Evolutionary conservation across 129 eudicot species (phyloP).

Genomic region (Artemisia argyi): DNA sequence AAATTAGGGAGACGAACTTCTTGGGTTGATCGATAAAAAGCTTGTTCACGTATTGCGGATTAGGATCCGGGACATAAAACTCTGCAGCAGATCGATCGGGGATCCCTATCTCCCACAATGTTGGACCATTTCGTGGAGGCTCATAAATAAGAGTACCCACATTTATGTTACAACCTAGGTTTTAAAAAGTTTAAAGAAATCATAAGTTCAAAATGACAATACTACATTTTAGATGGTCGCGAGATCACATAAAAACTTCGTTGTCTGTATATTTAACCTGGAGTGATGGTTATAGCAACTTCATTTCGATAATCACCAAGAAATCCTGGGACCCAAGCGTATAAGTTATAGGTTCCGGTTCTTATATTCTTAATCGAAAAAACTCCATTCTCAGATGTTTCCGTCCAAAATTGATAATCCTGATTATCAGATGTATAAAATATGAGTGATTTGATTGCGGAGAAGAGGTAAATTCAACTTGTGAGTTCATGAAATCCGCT

Average conservation of each 20-base stretch:
- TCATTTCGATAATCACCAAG: constrained; percentile 71
- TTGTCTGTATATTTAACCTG: constrained; percentile 46
- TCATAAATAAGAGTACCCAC: constrained; percentile 62
- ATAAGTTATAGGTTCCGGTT: constrained; percentile 60
- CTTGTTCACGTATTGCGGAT: constrained; percentile 64
- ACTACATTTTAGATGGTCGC: neutral
- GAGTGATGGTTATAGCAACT: constrained; percentile 44
- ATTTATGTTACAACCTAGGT: constrained; percentile 53
- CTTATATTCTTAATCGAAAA: constrained; percentile 57
- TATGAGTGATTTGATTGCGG: neutral
- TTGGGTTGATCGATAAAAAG: constrained; percentile 72
- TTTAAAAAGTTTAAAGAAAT: neutral
- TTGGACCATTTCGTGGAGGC: constrained; percentile 92
- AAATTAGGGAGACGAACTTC: constrained; percentile 41
- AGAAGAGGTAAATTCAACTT: neutral
- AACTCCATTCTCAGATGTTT: constrained; percentile 59
- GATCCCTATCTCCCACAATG: constrained; percentile 91
- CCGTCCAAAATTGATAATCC: constrained; percentile 94
- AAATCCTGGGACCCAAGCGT: constrained; percentile 74
- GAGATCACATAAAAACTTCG: neutral
- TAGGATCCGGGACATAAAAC: constrained; percentile 76
- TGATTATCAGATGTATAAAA: constrained; percentile 13
- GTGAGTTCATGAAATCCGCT: neutral
- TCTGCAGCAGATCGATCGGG: constrained; percentile 96
- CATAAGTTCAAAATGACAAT: neutral